Base-by-base conservation (phyloP, 1,284 basidiomycete genomes). In the Papiliotrema fonsecae region DNA sequence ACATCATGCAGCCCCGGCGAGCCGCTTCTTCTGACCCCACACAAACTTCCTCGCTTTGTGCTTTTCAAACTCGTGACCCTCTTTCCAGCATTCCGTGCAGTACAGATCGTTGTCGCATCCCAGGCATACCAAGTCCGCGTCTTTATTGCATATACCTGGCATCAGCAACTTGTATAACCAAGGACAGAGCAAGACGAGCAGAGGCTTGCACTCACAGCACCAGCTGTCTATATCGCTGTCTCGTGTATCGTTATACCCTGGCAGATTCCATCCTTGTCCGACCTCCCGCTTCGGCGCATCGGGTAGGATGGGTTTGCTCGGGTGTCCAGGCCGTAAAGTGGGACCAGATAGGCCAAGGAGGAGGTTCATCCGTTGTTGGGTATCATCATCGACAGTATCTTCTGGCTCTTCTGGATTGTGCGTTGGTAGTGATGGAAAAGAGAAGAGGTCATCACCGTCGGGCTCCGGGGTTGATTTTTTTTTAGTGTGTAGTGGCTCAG, bases 81-180 rank as follows among this genome's bases (percentile, higher is more conserved):
- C 67, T 27, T 40, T 31, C 67, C 69, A 72, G 49, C 69, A 72
- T 31, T 51, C 48, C 21, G 39, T 36, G 54, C 70, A 72, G 50
- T 71, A 72, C 30, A 65, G 55, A 54, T 72, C 70, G 21, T 52
- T 56, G 10, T 69, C 67, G 54, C 70, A 72, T 16, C 64, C 67
- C 6, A 42, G 36, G 42, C 70, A 72, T 7, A 63, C 51, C 18
- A 72, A 46, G 13, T 55, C 57, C 6, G 70, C 70, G 51, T 72
- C 69, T 38, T 56, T 55, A 43, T 65, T 70, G 49, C 70, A 72
- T 46, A 72, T 72, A 44, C 65, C 70, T 72, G 47, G 4, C 2
- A 19, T 35, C n/a, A 27, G 22, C 34, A 28, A 31, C 19, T 19
- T 22, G 34, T 28, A 40, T 55, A 38, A 56, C 47, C 42, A 24